Evolutionary conservation across 352 stramenopile species (phyloP), one percentile per base, ranked within the genome.

Genomic region (Globisporangium viniferum): DNA sequence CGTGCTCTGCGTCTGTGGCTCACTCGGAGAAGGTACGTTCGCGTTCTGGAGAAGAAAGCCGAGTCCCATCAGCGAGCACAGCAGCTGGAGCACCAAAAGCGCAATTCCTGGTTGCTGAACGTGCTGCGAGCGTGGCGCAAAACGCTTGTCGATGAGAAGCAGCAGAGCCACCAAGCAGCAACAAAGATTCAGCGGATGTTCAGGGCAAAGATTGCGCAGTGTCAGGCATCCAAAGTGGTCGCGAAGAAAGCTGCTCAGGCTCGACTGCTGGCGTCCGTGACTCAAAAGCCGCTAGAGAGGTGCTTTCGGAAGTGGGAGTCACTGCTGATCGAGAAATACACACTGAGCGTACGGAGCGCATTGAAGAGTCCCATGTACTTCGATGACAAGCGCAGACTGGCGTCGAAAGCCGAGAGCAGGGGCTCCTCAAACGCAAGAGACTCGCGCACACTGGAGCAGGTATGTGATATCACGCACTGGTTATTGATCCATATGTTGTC

Each of bases 261-360:
- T 54, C 70, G 72, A 22, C 46, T 91, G 31, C 53, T 93, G 18
- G 77, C 74, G 22, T 71, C 74, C 44, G 72, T 79, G 1, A 75
- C 79, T 5, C 71, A 78, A 59, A 91, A 88, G 41, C 86, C 83
- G 9, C 56, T 92, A 2, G 82, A 87, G 59, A 73, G 77, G 2
- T 86, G 73, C 41, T 93, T 93, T 59, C 81, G 73, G 22, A 70
- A 68, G 49, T 92, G 86, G 86, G 82, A 92, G 54, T 61, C 65
- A 8, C 36, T 66, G 0, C 8, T 90, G 56, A 73, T 92, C 0
- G 80, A 93, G 60, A 84, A 82, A 41, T 73, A 67, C 24, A 66
- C 79, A 0, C 49, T 90, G 33, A 71, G 67, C 15, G 71, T 92
- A 15, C 73, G 81, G 12, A 80, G 72, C 29, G 73, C 75, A 5